Evolutionary conservation across 257 asterid species (phyloP).

Genomic region (Solanum pinnatisectum): DNA sequence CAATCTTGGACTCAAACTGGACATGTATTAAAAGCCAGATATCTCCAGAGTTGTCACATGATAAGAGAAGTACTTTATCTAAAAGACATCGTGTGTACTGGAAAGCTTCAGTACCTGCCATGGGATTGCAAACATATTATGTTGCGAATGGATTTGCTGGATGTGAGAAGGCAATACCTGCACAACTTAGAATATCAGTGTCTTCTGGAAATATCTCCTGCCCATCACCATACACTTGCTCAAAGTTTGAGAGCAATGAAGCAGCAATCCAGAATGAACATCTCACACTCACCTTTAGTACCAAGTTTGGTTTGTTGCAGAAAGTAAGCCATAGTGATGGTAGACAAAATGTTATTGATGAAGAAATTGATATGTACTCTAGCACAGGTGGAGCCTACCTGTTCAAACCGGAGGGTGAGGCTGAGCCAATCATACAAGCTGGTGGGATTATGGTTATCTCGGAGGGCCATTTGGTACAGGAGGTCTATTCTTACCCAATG

Average conservation of each 20-base stretch:
- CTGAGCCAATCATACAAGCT: slow-evolving; percentile 42
- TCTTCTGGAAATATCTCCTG: slow-evolving; percentile 46
- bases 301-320: slow-evolving; percentile 56
- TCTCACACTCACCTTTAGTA: slow-evolving; percentile 49
- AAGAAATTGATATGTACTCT: slow-evolving; percentile 74
- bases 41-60: slow-evolving; percentile 71
- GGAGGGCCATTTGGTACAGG: slow-evolving; percentile 77
- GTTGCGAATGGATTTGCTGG: slow-evolving; percentile 95
- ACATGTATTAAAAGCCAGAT: slow-evolving; percentile 95
- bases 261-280: slow-evolving; percentile 58
- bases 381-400: slow-evolving; percentile 94
- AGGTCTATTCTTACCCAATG: slow-evolving; percentile 66
- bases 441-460: slow-evolving; percentile 65
- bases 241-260: slow-evolving; percentile 47
- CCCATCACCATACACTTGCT: slow-evolving; percentile 65
- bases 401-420: slow-evolving; percentile 84
- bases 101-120: slow-evolving; percentile 79
- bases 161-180: slow-evolving; percentile 96
- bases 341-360: slow-evolving; percentile 38
- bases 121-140: slow-evolving; percentile 95
- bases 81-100: slow-evolving; percentile 88
- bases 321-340: slow-evolving; percentile 51
- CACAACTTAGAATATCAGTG: slow-evolving; percentile 35
- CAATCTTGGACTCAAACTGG: slow-evolving; percentile 93
- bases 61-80: slow-evolving; percentile 39